These are phyloP conservation scores for Botrytis deweyae DNA, from an alignment of 2,329 filamentous ascomycete genomes.

Conservation along the genomic window DNA sequence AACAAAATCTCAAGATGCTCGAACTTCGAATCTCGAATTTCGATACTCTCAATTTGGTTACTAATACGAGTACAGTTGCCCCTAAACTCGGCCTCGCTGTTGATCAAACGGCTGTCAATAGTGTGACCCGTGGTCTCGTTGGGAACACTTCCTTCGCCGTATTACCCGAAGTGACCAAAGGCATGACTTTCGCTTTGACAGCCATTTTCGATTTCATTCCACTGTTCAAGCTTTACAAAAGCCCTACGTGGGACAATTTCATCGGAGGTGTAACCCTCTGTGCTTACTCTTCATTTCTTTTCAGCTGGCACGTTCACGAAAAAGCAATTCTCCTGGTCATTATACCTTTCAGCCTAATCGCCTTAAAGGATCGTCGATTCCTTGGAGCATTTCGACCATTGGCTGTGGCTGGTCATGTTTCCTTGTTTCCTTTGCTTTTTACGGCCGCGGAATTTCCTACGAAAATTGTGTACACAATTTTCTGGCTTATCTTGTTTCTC, in stretches of 20 bases:
- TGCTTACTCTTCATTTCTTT: constrained; percentile 93
- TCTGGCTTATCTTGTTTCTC: constrained; percentile 87
- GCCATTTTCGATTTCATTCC: constrained; percentile 78
- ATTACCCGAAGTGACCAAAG: constrained; percentile 79
- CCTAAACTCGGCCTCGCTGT: constrained; percentile 75
- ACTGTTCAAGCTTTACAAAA: constrained; percentile 76
- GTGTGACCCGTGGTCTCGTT: constrained; percentile 88
- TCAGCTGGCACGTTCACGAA: constrained; percentile 98
- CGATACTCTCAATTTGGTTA: background rate
- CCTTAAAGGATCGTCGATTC: constrained; percentile 84
- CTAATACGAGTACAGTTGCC: constrained; percentile 59
- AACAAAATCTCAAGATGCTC: background rate
- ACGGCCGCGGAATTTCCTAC: constrained; percentile 90
- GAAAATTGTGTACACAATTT: constrained; percentile 88
- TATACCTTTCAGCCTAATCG: constrained; percentile 90
- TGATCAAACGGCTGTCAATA: constrained; percentile 73
- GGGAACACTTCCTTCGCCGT: constrained; percentile 94
- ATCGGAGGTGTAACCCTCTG: constrained; percentile 87
- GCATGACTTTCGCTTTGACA: constrained; percentile 78
- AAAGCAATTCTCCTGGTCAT: constrained; percentile 94
- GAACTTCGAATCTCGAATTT: background rate
- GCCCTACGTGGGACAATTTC: constrained; percentile 84
- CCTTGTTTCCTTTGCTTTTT: constrained; percentile 90
- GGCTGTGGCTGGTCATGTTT: constrained; percentile 91
- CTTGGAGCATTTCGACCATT: constrained; percentile 89